Base-by-base conservation (phyloP, 2,329 filamentous ascomycete species). In the Dryadomyces quercivorus region DNA sequence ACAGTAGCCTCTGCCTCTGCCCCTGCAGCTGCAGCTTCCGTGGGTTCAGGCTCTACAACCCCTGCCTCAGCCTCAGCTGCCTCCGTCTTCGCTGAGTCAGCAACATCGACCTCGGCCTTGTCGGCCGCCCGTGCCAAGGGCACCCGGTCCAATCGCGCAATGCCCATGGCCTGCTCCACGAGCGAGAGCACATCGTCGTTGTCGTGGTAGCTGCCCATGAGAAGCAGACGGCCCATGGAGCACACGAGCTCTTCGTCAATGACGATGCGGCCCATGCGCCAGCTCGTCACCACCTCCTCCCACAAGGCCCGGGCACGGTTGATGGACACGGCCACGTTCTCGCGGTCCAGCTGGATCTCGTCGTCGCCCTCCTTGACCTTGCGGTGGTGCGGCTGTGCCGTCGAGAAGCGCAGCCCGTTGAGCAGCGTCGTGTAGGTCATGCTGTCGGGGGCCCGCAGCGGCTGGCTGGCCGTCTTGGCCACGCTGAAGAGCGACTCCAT, bases 371-470 rank as follows among this genome's bases (percentile, higher is more conserved):
- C 56, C 6, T 21, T 16, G 45, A 31, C 42, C 1, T 61, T 42
- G 49, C 55, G 58, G 26, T 61, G 64, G 3, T 62, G 58, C n/a
- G 54, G 59, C 54, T 67, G 58, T 63, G 69, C 64, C 12, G 70
- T 66, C 42, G 74, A 66, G 46, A 72, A 67, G 50, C 81, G 78
- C 51, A 97, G 76, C 3, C 85, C 87, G 62, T 90, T 86, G 52
- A 98, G 66, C 57, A 98, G 86, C 48, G 82, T 90, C 1, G 86
- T 87, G 64, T 89, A 98, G 0, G 92, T 96, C 54, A 78, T 62
- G 59, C 73, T 68, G 68, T 94, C 80, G 3, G 91, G 84, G 18
- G 82, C 72, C 36, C 80, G 77, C 0, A 76, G 65, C 0, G 81
- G 70, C 15, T 83, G 77, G 16, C 90, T 85, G 55, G 92, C 76